phyloP scores from a whole-genome alignment of 805 yeast species.

The Dipodascus geniculatus region DNA sequence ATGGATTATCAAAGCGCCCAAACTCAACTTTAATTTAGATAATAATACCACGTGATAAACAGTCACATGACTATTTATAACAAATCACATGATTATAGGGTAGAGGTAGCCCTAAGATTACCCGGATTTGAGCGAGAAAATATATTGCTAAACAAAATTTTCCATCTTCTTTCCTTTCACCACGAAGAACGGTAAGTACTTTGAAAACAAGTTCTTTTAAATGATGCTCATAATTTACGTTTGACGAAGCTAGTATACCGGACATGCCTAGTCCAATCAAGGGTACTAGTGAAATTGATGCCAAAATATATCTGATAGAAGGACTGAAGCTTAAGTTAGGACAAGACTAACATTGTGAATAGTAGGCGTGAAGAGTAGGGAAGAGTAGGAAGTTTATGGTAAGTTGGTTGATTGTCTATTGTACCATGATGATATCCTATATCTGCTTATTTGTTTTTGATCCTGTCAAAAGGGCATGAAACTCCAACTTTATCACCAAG shows the following conservation, averaged over 20 bases:
- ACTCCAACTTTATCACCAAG: constrained; percentile 1
- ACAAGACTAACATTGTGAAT: too few relatives aligned
- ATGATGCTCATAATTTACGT: constrained; percentile 1
- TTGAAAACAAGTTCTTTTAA: not conserved
- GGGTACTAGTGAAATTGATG: constrained; percentile 1
- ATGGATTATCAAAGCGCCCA: too few relatives aligned
- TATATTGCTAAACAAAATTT: not conserved
- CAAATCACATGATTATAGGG: too few relatives aligned
- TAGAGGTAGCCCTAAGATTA: not conserved
- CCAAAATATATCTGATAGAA: not conserved
- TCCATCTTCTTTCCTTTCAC: not conserved
- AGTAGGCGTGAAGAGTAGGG: too few relatives aligned
- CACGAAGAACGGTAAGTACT: not conserved
- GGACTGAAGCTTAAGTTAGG: too few relatives aligned
- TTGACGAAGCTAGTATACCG: constrained; percentile 1
- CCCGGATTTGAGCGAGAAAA: not conserved
- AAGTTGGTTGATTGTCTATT: too few relatives aligned
- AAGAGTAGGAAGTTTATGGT: too few relatives aligned
- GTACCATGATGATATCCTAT: too few relatives aligned
- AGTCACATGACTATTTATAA: too few relatives aligned
- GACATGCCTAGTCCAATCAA: constrained; percentile 1
- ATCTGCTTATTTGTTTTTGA: not conserved
- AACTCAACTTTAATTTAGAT: too few relatives aligned
- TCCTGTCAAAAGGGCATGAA: not conserved
- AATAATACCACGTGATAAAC: too few relatives aligned